A percentile compares a stretch with the other conserved stretches of the same genome.
Conservation (phyloP, 352 stramenopile species). For the Phytophthora aleatoria region DNA sequence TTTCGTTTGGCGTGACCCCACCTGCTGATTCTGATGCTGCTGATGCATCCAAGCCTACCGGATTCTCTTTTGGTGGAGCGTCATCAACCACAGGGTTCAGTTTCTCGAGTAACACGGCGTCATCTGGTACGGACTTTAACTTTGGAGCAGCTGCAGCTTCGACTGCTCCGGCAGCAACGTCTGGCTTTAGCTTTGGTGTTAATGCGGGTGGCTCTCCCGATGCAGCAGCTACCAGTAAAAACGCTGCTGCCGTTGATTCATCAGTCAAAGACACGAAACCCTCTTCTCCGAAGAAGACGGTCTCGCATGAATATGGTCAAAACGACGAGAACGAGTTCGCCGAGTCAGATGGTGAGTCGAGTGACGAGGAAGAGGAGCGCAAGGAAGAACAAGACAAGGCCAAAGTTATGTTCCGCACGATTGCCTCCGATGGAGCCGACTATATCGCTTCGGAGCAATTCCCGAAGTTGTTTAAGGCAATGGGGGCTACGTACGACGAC, state of each 20-base stretch:
- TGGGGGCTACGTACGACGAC: conserved; percentile 63
- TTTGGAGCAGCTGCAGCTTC: conserved; percentile 12
- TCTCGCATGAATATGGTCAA: conserved; percentile 53
- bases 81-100: conserved; percentile 18
- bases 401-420: conserved; percentile 42
- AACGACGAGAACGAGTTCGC: conserved; percentile 72
- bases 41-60: conserved; percentile 16
- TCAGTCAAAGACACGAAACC: not conserved
- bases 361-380: conserved; percentile 68
- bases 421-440: conserved; percentile 35
- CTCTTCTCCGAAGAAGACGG: not conserved
- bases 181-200: conserved; percentile 4
- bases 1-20: conserved; percentile 29
- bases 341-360: conserved; percentile 51
- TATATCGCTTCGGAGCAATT: conserved; percentile 50
- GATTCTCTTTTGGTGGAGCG: conserved; percentile 30
- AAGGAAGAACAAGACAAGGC: conserved; percentile 66
- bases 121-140: conserved; percentile 13
- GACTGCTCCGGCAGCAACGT: not conserved
- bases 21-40: not conserved
- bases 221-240: not conserved
- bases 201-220: not conserved
- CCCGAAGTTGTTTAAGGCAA: conserved; percentile 58
- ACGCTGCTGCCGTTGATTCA: not conserved
- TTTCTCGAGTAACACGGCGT: conserved; percentile 16